Conservation (phyloP, 371 early-diverging fungal species). For the Zychaea mexicana region DNA sequence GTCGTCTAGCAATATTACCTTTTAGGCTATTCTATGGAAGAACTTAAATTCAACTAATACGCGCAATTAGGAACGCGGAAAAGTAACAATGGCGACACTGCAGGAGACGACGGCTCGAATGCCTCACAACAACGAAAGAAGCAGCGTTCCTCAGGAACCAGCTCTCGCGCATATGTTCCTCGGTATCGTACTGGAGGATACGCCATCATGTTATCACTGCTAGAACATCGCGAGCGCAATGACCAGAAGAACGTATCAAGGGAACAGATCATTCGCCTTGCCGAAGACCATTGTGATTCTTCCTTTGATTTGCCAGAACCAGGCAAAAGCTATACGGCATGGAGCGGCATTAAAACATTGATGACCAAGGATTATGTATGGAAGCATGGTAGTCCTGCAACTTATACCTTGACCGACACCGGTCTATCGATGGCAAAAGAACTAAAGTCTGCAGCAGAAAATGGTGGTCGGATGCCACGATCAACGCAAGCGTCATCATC, state of each 20-base stretch:
- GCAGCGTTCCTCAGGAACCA: too few relatives aligned
- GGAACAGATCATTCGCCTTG: conserved; percentile 60
- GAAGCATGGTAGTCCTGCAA: conserved; percentile 60
- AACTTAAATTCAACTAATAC: too few relatives aligned
- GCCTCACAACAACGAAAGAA: conserved; percentile 21
- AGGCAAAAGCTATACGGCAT: conserved; percentile 71
- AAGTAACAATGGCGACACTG: background rate
- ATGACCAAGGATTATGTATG: conserved; percentile 69
- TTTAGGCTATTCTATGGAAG: too few relatives aligned
- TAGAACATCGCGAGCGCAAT: conserved; percentile 33
- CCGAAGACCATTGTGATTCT: conserved; percentile 65
- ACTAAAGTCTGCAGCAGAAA: too few relatives aligned
- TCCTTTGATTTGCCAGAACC: conserved; percentile 66
- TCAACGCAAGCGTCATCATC: background rate
- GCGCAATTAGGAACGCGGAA: too few relatives aligned
- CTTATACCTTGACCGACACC: conserved; percentile 74
- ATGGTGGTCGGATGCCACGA: too few relatives aligned
- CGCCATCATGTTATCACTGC: conserved; percentile 80
- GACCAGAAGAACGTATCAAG: conserved; percentile 39
- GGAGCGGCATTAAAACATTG: conserved; percentile 77
- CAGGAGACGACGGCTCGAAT: conserved; percentile 9
- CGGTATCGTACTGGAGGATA: conserved; percentile 82
- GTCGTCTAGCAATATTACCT: too few relatives aligned
- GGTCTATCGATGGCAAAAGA: conserved; percentile 66
- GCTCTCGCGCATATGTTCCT: conserved; percentile 72